These are phyloP conservation scores for Globisporangium nodosum DNA, from an alignment of 352 stramenopile species.

Conservation along the genomic window DNA sequence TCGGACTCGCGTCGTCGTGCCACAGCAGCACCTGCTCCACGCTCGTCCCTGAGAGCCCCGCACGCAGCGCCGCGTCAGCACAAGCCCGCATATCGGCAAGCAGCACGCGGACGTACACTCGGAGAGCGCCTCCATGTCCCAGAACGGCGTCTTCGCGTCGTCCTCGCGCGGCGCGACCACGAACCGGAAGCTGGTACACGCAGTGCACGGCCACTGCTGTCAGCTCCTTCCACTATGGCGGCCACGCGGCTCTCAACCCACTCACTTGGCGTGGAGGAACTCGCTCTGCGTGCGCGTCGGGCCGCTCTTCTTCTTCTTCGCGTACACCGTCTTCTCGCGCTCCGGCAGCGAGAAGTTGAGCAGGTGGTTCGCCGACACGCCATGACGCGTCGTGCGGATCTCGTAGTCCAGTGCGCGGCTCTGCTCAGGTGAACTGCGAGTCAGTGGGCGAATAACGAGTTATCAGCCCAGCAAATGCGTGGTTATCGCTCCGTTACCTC, in stretches of 20 bases:
- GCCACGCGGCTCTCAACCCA: not conserved
- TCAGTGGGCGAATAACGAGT: not conserved
- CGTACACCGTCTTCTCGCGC: slow-evolving; percentile 40
- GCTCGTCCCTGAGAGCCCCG: slow-evolving; percentile 52
- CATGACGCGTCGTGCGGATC: slow-evolving; percentile 51
- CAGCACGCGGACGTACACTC: slow-evolving; percentile 52
- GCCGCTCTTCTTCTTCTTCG: slow-evolving; percentile 55
- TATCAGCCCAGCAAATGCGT: not conserved
- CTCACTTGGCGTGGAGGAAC: slow-evolving; percentile 84
- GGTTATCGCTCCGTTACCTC: not conserved
- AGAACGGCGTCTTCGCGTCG: slow-evolving; percentile 40
- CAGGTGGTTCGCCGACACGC: slow-evolving; percentile 75
- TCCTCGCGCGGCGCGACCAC: slow-evolving; percentile 57
- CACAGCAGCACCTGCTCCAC: slow-evolving; percentile 80
- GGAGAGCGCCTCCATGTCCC: slow-evolving; percentile 71
- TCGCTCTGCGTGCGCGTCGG: slow-evolving; percentile 68
- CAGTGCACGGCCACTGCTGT: not conserved
- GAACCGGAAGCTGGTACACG: slow-evolving; percentile 68
- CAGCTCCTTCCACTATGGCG: not conserved
- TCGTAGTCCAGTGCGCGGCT: slow-evolving; percentile 54
- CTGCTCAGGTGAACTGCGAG: slow-evolving; percentile 11
- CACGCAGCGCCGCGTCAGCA: not conserved
- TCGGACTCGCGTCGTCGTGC: slow-evolving; percentile 51
- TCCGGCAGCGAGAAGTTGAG: slow-evolving; percentile 81
- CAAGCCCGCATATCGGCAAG: not conserved